Evolutionary conservation across 352 stramenopile species (phyloP).

Genomic region (Phytophthora fragariae): DNA sequence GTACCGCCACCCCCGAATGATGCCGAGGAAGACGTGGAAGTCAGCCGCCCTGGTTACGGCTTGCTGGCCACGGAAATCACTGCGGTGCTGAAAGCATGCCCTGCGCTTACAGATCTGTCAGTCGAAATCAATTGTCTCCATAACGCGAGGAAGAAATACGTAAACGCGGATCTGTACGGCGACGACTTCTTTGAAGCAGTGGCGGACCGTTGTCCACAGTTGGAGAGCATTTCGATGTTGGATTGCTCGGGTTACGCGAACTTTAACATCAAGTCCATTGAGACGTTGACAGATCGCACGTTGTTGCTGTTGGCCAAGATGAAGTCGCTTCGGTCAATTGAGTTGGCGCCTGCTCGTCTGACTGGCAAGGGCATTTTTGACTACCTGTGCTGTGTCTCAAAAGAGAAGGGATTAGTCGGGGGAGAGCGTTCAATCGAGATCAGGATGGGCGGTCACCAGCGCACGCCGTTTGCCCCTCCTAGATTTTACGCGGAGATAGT

Average conservation of each 20-base stretch:
- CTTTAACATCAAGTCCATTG: slow-evolving; percentile 25
- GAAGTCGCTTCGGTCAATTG: not conserved
- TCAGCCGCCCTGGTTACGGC: slow-evolving; percentile 6
- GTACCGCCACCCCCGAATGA: not conserved
- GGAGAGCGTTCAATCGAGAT: not conserved
- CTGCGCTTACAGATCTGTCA: not conserved
- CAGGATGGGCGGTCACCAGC: not conserved
- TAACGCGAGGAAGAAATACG: not conserved
- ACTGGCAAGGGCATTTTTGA: slow-evolving; percentile 11
- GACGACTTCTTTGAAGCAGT: slow-evolving; percentile 22
- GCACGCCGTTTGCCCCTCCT: not conserved
- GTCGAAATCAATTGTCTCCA: not conserved
- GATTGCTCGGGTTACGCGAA: slow-evolving; percentile 16
- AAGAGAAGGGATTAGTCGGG: not conserved
- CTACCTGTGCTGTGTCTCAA: not conserved
- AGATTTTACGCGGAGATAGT: not conserved
- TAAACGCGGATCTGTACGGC: not conserved
- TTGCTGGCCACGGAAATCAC: slow-evolving; percentile 11
- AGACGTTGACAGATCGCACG: slow-evolving; percentile 1
- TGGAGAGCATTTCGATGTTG: slow-evolving; percentile 22
- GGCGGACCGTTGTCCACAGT: not conserved
- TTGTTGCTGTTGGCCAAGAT: not conserved
- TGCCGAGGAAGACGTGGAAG: not conserved
- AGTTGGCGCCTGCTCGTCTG: not conserved
- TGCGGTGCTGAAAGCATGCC: not conserved